Evolutionary conservation across 805 yeast species (phyloP).

Genomic region (Wilhelminamyces savonicus): DNA sequence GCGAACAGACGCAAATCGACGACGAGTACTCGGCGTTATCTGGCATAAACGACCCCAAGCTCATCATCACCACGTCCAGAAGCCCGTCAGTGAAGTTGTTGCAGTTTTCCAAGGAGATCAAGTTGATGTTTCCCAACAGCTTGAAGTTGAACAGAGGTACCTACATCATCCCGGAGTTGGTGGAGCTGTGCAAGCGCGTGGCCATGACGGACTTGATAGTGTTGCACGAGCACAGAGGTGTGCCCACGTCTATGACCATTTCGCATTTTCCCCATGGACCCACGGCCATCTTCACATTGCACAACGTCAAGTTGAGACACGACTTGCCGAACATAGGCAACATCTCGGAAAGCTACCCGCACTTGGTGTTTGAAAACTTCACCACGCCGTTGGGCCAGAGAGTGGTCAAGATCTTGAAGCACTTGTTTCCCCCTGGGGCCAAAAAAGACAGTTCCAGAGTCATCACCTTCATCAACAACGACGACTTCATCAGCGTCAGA

Average conservation of each 20-base stretch:
- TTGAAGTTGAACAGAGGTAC: slow-evolving; percentile 91
- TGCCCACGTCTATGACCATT: slow-evolving; percentile 87
- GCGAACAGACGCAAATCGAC: slow-evolving; percentile 63
- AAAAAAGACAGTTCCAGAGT: slow-evolving; percentile 86
- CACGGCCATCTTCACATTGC: slow-evolving; percentile 87
- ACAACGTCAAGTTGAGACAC: slow-evolving; percentile 91
- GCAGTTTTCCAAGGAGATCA: slow-evolving; percentile 91
- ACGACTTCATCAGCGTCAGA: slow-evolving; percentile 89
- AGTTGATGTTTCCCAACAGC: slow-evolving; percentile 82
- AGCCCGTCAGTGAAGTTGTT: slow-evolving; percentile 79
- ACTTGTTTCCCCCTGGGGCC: slow-evolving; percentile 95
- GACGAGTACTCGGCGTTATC: slow-evolving; percentile 87
- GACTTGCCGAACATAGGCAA: slow-evolving; percentile 83
- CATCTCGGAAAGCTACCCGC: slow-evolving; percentile 89
- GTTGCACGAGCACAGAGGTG: slow-evolving; percentile 96
- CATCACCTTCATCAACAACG: slow-evolving; percentile 84
- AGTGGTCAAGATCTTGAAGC: slow-evolving; percentile 73
- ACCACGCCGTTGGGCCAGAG: slow-evolving; percentile 75
- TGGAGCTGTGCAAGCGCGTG: slow-evolving; percentile 73
- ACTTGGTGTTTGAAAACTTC: slow-evolving; percentile 87
- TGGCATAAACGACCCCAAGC: slow-evolving; percentile 85
- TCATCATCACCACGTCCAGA: slow-evolving; percentile 90
- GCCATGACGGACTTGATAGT: slow-evolving; percentile 80
- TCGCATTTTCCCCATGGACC: slow-evolving; percentile 99
- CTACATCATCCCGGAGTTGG: slow-evolving; percentile 77